Conservation (phyloP, 2,329 filamentous ascomycete genomes). For the Mycocentrospora acerina region DNA sequence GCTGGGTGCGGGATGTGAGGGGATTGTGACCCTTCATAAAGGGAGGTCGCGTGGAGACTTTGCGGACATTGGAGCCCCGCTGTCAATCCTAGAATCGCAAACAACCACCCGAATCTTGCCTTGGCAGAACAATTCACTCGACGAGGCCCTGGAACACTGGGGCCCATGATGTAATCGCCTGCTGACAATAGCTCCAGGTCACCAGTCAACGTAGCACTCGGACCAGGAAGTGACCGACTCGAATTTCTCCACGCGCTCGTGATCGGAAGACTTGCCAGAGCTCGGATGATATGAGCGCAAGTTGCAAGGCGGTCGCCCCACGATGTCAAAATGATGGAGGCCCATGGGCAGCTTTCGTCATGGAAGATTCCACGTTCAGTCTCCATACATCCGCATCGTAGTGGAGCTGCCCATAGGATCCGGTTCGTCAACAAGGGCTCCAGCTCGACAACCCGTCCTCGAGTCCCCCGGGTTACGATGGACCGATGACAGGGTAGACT, state of each 20-base stretch:
- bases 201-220: constrained; percentile 2
- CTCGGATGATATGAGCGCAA: constrained; percentile 12
- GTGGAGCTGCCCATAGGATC: constrained; percentile 11
- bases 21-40: constrained; percentile 20
- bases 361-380: constrained; percentile 2
- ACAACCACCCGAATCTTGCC: constrained; percentile 17
- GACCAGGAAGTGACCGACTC: constrained; percentile 10
- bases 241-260: constrained; percentile 15
- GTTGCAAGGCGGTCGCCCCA: constrained; percentile 13
- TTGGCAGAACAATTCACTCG: constrained; percentile 15
- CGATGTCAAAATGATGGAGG: constrained; percentile 9
- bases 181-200: constrained; percentile 10
- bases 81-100: constrained; percentile 16
- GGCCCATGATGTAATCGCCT: constrained; percentile 24
- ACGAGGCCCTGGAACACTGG: constrained; percentile 19
- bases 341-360: constrained; percentile 11
- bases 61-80: constrained; percentile 24
- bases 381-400: constrained; percentile 1
- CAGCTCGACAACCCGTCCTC: constrained; percentile 1
- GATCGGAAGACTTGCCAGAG: constrained; percentile 12
- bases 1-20: constrained; percentile 21
- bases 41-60: constrained; percentile 15
- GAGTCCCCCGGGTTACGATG: constrained; percentile 4
- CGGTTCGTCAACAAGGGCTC: not conserved
- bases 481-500: constrained; percentile 2